Conservation (phyloP, 2,329 filamentous ascomycete genomes). For the Aphanocladium album region DNA sequence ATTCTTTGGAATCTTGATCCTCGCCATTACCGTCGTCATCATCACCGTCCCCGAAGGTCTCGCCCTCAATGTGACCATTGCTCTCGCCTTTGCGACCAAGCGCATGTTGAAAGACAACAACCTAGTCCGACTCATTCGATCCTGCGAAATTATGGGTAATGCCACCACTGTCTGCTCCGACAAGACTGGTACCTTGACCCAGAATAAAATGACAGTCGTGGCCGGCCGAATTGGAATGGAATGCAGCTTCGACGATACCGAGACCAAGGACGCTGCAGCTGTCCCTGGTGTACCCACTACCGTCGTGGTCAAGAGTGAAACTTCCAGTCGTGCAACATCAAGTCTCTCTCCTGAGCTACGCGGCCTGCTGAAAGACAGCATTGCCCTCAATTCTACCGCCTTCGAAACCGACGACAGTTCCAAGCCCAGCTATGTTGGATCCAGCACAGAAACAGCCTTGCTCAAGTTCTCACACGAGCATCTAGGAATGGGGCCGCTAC, state of each 20-base stretch:
- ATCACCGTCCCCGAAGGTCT: conserved; percentile 57
- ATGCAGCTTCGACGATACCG: conserved; percentile 32
- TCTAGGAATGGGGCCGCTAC: conserved; percentile 40
- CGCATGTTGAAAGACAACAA: conserved; percentile 61
- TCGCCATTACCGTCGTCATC: conserved; percentile 54
- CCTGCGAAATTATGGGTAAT: conserved; percentile 61
- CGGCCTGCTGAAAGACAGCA: conserved; percentile 33
- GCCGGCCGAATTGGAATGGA: conserved; percentile 47
- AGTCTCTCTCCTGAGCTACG: conserved; percentile 30
- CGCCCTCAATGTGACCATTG: conserved; percentile 56
- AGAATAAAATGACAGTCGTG: conserved; percentile 59
- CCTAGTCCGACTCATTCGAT: conserved; percentile 52
- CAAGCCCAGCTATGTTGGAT: conserved; percentile 42
- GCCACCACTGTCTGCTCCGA: conserved; percentile 61
- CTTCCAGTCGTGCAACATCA: conserved; percentile 25
- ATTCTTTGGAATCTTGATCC: conserved; percentile 55
- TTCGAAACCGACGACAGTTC: conserved; percentile 42
- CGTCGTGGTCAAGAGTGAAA: conserved; percentile 21
- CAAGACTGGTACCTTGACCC: conserved; percentile 61
- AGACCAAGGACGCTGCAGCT: conserved; percentile 18
- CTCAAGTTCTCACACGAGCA: conserved; percentile 46
- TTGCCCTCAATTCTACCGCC: conserved; percentile 47
- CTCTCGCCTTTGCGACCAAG: conserved; percentile 57
- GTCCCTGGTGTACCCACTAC: conserved; percentile 19
- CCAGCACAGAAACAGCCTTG: conserved; percentile 51